Evolutionary conservation across 306 rosid species (phyloP).

Genomic region (Citrullus amarus): DNA sequence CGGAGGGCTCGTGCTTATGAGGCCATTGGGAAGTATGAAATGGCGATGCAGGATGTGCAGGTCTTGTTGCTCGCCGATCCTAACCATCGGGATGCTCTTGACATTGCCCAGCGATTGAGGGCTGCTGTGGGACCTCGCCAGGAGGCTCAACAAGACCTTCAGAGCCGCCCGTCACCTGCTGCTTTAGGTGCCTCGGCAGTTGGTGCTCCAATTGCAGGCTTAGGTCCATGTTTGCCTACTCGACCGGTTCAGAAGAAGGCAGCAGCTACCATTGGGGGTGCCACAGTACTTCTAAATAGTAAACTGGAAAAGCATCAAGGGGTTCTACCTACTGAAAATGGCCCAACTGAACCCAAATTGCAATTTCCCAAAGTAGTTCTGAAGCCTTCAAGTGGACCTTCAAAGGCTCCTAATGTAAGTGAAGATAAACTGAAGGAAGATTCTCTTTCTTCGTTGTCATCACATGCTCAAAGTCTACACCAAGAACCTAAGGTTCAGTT

Average conservation of each 20-base stretch:
- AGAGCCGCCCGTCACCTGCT: conserved; percentile 98
- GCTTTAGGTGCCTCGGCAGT: conserved; percentile 97
- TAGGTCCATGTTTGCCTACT: conserved; percentile 78
- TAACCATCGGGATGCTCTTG: conserved; percentile 65
- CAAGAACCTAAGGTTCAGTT: conserved; percentile 27
- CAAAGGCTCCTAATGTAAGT: conserved; percentile 19
- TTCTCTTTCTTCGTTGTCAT: conserved; percentile 16
- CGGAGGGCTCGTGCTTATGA: conserved; percentile 76
- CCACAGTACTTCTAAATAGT: conserved; percentile 23
- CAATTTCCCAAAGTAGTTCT: conserved; percentile 47
- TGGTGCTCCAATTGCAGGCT: conserved; percentile 81
- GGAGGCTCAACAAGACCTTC: conserved; percentile 91
- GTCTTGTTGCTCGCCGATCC: conserved; percentile 61
- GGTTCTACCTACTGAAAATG: conserved; percentile 41
- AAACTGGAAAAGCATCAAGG: conserved; percentile 48
- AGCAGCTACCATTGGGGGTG: conserved; percentile 20
- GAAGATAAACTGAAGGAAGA: conserved; percentile 36
- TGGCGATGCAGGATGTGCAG: conserved; percentile 88
- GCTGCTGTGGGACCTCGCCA: conserved; percentile 65
- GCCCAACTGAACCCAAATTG: conserved; percentile 29
- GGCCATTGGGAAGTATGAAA: conserved; percentile 70
- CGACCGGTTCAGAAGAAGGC: conserved; percentile 60
- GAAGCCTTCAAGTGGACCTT: conserved; percentile 56
- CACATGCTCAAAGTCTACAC: conserved; percentile 17
- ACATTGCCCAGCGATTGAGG: conserved; percentile 65